Evolutionary conservation across 495 filamentous ascomycete species (phyloP), one percentile per base, ranked within the genome.

Genomic region (Talaromyces proteolyticus): DNA sequence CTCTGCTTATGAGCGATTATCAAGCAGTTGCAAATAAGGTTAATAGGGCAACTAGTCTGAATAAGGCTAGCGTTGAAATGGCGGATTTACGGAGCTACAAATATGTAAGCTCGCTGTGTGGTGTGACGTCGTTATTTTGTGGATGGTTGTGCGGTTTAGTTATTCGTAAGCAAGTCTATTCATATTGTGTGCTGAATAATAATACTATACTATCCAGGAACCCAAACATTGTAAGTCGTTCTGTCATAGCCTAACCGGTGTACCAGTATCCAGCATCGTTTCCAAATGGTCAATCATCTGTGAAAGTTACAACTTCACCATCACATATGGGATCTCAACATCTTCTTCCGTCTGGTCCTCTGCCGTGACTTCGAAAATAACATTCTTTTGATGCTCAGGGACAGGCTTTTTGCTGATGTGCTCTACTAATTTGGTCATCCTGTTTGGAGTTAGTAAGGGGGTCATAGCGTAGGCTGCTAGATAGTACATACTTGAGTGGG

Each of bases 301-400:
- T 19, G 8, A 17, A 14, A 11, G 4, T n/a, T 41, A 57, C 59
- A 84, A 65, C 74, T 85, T 89, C 57, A 95, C 81, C 86, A 92
- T 95, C 60, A 97, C 89, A 65, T 96, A 96, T 6, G 94, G 94
- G 55, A 97, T 85, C 70, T 99, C 94, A 4, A 97, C 91, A 68
- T 99, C 94, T 72, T 97, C 88, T 49, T 86, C 93, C 2, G 81
- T 86, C 60, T 80, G 69, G 59, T 97, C 94, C 64, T 99, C 94
- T 5, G 86, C 88, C 10, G 90, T 93, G 57, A 96, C 85, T 75
- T 97, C 94, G 64, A 96, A 92, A 55, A 99, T 95, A 46, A 97
- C 76, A 59, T 96, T 94, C 74, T 83, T 91, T 72, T 95, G 90
- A 63, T 99, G 92, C 4, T 77, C 76, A 0, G 94, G 93, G 41